A percentile compares a stretch with the other conserved stretches of the same genome.
Evolutionary conservation across 2,329 filamentous ascomycete genomes (phyloP).

Genomic region (Aspergillus fumigatiaffinis): DNA sequence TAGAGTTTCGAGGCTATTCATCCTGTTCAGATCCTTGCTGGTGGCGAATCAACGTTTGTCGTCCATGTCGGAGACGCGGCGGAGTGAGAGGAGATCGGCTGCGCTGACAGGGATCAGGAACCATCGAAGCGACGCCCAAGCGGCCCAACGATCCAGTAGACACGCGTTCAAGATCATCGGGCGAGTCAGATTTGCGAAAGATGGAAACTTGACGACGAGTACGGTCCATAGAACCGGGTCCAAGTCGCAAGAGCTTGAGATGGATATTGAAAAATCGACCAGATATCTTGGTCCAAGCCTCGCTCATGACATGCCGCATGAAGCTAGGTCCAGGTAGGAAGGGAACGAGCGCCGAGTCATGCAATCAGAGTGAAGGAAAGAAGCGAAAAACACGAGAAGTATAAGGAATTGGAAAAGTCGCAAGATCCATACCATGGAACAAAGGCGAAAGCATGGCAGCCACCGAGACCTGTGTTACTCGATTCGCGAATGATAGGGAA

Average conservation of each 20-base stretch:
- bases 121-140: neutral
- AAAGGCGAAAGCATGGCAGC: conserved; percentile 31
- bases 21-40: conserved; percentile 5
- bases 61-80: conserved; percentile 1
- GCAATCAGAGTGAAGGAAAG: conserved; percentile 10
- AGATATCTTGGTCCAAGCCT: conserved; percentile 10
- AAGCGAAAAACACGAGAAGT: neutral
- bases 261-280: conserved; percentile 14
- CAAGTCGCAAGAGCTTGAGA: conserved; percentile 5
- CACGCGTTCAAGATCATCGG: neutral
- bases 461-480: conserved; percentile 24
- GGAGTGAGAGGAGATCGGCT: conserved; percentile 6
- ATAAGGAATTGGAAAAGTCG: conserved; percentile 2
- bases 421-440: conserved; percentile 17
- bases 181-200: neutral
- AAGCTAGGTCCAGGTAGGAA: conserved; percentile 1
- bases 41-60: conserved; percentile 9
- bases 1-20: conserved; percentile 12
- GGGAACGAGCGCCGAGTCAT: neutral
- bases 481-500: conserved; percentile 16
- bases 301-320: conserved; percentile 4
- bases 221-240: conserved; percentile 12
- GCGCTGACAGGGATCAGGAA: conserved; percentile 1
- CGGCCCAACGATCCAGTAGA: neutral
- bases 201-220: neutral